Conservation (phyloP, 163 green algal species). For the Scenedesmus sp. region DNA sequence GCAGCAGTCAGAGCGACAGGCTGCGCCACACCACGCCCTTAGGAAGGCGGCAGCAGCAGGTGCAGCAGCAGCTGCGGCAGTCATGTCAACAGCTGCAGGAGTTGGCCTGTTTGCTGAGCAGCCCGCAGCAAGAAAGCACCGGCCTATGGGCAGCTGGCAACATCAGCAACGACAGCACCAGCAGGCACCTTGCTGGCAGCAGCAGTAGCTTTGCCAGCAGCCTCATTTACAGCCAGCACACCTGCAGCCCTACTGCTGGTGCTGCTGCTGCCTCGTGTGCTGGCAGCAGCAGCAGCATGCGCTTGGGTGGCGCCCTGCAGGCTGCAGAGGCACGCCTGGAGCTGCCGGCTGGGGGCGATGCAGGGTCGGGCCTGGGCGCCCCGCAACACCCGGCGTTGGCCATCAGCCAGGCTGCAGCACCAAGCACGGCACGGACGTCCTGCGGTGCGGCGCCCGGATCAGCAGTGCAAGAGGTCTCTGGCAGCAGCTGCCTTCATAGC, state of each 20-base stretch:
- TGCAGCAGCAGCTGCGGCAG: neutral
- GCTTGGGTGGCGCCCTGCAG: neutral
- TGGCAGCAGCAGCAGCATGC: neutral
- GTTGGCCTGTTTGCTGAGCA: neutral
- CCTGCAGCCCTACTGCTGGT: neutral
- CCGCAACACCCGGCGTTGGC: neutral
- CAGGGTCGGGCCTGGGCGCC: neutral
- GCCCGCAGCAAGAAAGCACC: neutral
- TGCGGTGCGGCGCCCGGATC: too few species aligned
- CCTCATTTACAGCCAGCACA: neutral
- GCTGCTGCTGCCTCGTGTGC: neutral
- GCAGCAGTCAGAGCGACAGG: neutral
- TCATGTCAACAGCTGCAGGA: neutral
- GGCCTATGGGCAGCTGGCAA: neutral
- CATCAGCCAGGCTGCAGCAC: neutral
- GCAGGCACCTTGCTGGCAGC: neutral
- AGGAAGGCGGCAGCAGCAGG: neutral
- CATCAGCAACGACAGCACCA: neutral
- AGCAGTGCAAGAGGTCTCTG: neutral
- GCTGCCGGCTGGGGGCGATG: neutral
- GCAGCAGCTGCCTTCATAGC: neutral
- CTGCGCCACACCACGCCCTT: neutral
- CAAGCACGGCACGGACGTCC: neutral
- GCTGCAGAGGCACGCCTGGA: neutral
- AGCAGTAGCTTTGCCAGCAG: neutral